Conservation (phyloP, 2,329 filamentous ascomycete species). For the Didymosphaeria variabile region DNA sequence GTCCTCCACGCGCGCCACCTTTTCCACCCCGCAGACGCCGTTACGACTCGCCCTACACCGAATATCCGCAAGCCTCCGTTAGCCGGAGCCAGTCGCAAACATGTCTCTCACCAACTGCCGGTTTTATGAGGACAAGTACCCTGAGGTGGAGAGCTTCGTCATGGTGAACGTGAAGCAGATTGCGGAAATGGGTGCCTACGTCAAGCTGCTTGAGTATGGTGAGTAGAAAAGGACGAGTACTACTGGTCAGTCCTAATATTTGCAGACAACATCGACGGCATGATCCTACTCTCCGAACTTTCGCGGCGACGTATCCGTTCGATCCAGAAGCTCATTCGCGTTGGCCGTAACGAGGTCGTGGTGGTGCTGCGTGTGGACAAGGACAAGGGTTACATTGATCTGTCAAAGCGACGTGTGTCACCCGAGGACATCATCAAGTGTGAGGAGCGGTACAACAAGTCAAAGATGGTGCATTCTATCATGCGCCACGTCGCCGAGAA, state of each 20-base stretch:
- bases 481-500: conserved; percentile 99
- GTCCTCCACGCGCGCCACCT: not conserved
- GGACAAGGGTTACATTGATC: conserved; percentile 99
- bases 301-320: conserved; percentile 97
- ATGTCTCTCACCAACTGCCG: conserved; percentile 97
- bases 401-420: conserved; percentile 97
- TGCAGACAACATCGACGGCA: conserved; percentile 96
- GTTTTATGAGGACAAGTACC: conserved; percentile 97
- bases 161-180: conserved; percentile 99
- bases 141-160: conserved; percentile 99
- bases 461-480: conserved; percentile 99
- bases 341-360: conserved; percentile 97
- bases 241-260: conserved; percentile 16
- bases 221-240: conserved; percentile 5
- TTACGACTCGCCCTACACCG: not conserved
- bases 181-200: conserved; percentile 99
- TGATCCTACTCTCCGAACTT: conserved; percentile 98
- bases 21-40: conserved; percentile 1
- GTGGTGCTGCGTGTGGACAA: conserved; percentile 99
- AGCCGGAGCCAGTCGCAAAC: conserved; percentile 45
- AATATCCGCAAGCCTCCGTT: conserved; percentile 7
- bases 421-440: conserved; percentile 98
- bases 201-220: conserved; percentile 95
- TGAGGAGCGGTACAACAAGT: conserved; percentile 99
- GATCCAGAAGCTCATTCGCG: conserved; percentile 98